A percentile compares a stretch with the other conserved stretches of the same genome.
These are phyloP conservation scores for Colletotrichum scovillei DNA, from an alignment of 2,329 filamentous ascomycete genomes.

Conservation along the genomic window DNA sequence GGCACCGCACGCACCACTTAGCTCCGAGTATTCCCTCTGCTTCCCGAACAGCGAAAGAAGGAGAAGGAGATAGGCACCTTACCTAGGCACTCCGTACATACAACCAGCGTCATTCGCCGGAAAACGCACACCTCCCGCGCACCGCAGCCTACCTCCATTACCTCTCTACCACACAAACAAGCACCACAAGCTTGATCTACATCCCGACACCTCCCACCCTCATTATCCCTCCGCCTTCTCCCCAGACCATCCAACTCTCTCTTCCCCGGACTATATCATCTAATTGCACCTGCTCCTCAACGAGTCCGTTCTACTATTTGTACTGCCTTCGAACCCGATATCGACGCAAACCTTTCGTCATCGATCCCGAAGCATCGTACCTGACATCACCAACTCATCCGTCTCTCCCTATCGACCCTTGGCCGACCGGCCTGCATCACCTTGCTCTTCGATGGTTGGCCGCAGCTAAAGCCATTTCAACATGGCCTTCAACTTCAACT, in stretches of 20 bases:
- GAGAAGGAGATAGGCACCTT: constrained; percentile 1
- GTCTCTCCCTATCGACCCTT: neutral
- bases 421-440: constrained; percentile 29
- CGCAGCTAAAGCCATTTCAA: constrained; percentile 58
- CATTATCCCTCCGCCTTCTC: constrained; percentile 10
- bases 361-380: neutral
- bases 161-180: constrained; percentile 13
- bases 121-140: constrained; percentile 8
- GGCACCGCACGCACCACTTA: constrained; percentile 20
- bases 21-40: constrained; percentile 30
- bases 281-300: constrained; percentile 23
- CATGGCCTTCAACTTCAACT: constrained; percentile 99
- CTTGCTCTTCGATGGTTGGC: constrained; percentile 35
- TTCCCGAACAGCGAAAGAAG: constrained; percentile 10
- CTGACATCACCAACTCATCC: constrained; percentile 5
- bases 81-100: neutral
- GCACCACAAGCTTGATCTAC: constrained; percentile 16
- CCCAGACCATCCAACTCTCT: constrained; percentile 9
- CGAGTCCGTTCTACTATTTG: constrained; percentile 18
- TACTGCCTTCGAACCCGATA: neutral
- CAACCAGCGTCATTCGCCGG: constrained; percentile 36
- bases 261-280: constrained; percentile 23
- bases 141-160: neutral
- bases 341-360: neutral
- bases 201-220: constrained; percentile 9